Evolutionary conservation across 257 asterid genomes (phyloP).

Genomic region (Solanum sejunctum): DNA sequence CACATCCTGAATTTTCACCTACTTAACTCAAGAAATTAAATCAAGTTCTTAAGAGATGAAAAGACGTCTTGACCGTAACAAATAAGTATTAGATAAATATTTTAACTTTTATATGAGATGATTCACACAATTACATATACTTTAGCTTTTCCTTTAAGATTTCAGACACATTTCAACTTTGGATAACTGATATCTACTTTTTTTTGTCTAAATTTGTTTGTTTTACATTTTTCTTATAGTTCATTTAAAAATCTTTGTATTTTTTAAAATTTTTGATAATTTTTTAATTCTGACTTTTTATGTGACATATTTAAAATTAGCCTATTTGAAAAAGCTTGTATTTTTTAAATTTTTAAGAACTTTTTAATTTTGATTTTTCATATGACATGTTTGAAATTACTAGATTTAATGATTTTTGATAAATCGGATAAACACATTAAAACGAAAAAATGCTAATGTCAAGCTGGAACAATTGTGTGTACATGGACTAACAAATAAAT

Average conservation of each 20-base stretch:
- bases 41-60: neutral
- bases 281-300: no score
- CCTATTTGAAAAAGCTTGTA: neutral
- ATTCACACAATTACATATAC: neutral
- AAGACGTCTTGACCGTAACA: neutral
- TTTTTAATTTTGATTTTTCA: neutral
- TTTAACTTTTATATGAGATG: neutral
- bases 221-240: neutral
- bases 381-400: neutral
- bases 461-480: neutral
- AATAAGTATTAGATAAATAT: neutral
- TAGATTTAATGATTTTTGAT: neutral
- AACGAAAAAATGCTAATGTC: neutral
- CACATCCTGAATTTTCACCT: neutral
- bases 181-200: neutral
- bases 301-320: no score
- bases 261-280: no score
- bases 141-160: neutral
- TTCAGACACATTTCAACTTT: neutral
- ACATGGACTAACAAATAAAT: neutral
- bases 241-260: no score
- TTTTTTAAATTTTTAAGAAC: no score
- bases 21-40: neutral
- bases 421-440: neutral
- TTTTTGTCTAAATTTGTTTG: neutral